Percentiles rank a stretch among this genome's conserved stretches.
These are phyloP conservation scores for Elongisporangium anandrum DNA, from an alignment of 352 stramenopile genomes.

Conservation along the genomic window DNA sequence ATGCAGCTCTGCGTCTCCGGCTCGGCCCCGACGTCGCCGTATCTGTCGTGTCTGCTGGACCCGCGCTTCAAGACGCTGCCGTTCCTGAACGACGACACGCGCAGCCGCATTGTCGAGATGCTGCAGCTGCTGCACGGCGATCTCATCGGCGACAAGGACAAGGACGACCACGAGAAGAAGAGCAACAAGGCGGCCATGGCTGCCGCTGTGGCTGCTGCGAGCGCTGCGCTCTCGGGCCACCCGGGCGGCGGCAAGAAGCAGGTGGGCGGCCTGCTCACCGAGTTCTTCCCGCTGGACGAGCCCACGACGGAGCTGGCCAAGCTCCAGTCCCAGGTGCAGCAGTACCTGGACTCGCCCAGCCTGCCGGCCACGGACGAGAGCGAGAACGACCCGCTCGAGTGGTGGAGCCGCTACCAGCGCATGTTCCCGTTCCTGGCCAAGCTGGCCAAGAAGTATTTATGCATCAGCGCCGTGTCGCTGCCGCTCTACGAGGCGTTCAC, in stretches of 20 bases:
- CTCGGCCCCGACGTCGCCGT: constrained; percentile 37
- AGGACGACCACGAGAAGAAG: constrained; percentile 26
- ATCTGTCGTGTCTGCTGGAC: constrained; percentile 65
- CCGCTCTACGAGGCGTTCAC: constrained; percentile 78
- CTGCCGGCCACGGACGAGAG: constrained; percentile 59
- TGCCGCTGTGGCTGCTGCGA: neutral
- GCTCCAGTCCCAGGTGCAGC: constrained; percentile 58
- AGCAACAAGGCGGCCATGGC: constrained; percentile 15
- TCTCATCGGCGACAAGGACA: constrained; percentile 24
- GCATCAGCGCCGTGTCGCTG: constrained; percentile 69
- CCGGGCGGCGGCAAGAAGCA: constrained; percentile 14
- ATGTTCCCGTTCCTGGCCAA: constrained; percentile 63
- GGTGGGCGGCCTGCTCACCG: constrained; percentile 31
- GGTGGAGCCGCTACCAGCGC: constrained; percentile 75
- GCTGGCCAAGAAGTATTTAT: constrained; percentile 71
- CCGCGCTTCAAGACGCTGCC: constrained; percentile 71
- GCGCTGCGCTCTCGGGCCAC: neutral
- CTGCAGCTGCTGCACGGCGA: constrained; percentile 49
- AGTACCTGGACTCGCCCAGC: constrained; percentile 67
- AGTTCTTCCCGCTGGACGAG: constrained; percentile 63
- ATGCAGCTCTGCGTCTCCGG: constrained; percentile 51
- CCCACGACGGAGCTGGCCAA: constrained; percentile 49
- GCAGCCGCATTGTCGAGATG: constrained; percentile 45
- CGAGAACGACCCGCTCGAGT: constrained; percentile 77
- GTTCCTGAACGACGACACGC: constrained; percentile 52